A percentile compares a stretch with the other conserved stretches of the same genome.
phyloP scores from a whole-genome alignment of 805 yeast genomes.

The Metschnikowia colocasiae region DNA sequence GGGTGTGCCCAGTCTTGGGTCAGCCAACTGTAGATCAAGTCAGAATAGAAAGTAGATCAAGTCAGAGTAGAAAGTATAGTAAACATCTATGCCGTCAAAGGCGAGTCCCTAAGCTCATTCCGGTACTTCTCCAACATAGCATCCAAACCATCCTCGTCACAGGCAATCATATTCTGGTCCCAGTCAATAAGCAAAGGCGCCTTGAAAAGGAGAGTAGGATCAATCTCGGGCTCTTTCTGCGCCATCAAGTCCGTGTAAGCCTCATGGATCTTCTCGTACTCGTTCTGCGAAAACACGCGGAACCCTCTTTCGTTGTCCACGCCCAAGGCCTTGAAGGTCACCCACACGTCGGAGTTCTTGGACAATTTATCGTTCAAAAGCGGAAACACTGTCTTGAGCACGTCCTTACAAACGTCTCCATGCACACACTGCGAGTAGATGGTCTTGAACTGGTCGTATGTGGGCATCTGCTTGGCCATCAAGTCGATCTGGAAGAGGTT shows the following conservation, averaged over 20 bases:
- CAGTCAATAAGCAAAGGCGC: conserved; percentile 45
- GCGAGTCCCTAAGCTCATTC: conserved; percentile 7
- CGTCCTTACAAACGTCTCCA: conserved; percentile 23
- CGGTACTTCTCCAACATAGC: conserved; percentile 30
- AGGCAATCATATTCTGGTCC: conserved; percentile 42
- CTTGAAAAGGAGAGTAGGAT: conserved; percentile 33
- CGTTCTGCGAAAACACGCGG: conserved; percentile 35
- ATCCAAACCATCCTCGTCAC: conserved; percentile 31
- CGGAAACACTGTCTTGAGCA: conserved; percentile 34
- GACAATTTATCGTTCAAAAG: conserved; percentile 29
- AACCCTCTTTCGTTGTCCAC: conserved; percentile 21
- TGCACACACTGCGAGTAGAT: conserved; percentile 27
- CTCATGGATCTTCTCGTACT: conserved; percentile 37
- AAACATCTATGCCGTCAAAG: conserved; percentile 12
- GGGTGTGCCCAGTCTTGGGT: no score
- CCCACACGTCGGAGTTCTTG: conserved; percentile 18
- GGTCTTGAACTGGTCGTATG: conserved; percentile 37
- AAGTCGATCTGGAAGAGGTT: conserved; percentile 35
- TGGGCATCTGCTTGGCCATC: conserved; percentile 39
- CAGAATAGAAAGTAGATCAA: neutral
- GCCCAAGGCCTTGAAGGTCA: conserved; percentile 23
- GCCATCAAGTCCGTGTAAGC: conserved; percentile 28
- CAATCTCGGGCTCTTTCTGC: conserved; percentile 25
- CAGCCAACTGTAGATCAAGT: no score
- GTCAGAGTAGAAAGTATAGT: neutral